These are phyloP conservation scores for Umbelopsis sp. DNA, from an alignment of 371 early-diverging fungal genomes.

Conservation along the genomic window DNA sequence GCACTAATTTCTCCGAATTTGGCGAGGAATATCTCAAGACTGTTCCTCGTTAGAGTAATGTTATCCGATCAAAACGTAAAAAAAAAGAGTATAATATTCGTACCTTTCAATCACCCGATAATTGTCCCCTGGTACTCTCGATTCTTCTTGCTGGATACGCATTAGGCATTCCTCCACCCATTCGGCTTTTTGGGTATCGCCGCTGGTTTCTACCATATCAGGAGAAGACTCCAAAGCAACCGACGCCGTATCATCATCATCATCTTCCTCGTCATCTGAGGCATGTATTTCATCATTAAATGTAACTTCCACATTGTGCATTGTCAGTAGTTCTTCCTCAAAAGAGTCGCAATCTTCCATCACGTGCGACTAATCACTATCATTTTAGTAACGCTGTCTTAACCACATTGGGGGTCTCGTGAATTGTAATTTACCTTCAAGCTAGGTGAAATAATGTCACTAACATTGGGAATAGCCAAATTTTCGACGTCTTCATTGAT, in stretches of 20 bases:
- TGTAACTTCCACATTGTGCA: slow-evolving; percentile 4
- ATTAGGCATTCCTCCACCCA: background rate
- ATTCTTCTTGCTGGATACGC: background rate
- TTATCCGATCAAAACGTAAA: too few relatives aligned
- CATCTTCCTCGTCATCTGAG: slow-evolving; percentile 27
- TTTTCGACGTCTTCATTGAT: slow-evolving; percentile 24
- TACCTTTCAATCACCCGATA: slow-evolving; percentile 36
- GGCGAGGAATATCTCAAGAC: slow-evolving; percentile 25
- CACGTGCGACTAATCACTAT: slow-evolving; percentile 27
- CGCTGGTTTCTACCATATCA: background rate
- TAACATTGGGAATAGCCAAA: slow-evolving; percentile 22
- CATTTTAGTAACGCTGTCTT: background rate
- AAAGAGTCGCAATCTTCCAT: slow-evolving; percentile 31
- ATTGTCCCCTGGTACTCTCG: slow-evolving; percentile 24
- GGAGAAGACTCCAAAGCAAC: background rate
- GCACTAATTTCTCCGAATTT: slow-evolving; percentile 22
- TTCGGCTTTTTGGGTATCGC: background rate
- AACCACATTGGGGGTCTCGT: background rate
- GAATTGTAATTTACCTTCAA: slow-evolving; percentile 27
- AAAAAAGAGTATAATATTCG: background rate
- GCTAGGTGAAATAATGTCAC: slow-evolving; percentile 25
- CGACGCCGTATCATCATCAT: slow-evolving; percentile 32
- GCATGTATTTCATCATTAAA: slow-evolving; percentile 1
- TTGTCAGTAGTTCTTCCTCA: slow-evolving; percentile 30
- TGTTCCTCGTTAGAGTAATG: background rate